Evolutionary conservation across 495 filamentous ascomycete species (phyloP), one percentile per base, ranked within the genome.

Genomic region (Neurospora sp.): DNA sequence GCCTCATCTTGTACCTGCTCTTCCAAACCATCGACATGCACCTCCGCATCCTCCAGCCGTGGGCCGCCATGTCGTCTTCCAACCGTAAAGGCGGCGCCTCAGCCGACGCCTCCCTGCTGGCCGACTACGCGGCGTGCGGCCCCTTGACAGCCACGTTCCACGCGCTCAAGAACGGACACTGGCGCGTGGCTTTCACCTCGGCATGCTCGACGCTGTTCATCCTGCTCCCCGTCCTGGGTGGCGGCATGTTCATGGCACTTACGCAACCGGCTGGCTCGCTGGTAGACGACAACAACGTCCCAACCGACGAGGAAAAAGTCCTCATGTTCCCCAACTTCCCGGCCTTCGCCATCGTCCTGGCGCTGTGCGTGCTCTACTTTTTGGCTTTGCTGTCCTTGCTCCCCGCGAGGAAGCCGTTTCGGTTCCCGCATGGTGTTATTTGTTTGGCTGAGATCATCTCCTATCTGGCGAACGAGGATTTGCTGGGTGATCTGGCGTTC

Each of bases 221-320:
- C 48, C 84, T 90, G 4, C 79, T 97, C 40, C 94, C 94, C 12
- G 85, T 94, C 71, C 85, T 97, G 20, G 89, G 87, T 0, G 93
- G 93, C 22, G 94, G 93, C 9, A 80, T 92, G 38, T 96, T 97
- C 82, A 90, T 94, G 82, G 91, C 93, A 0, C 87, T 96, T 70
- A 94, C 88, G 72, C 86, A 88, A 59, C 81, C 85, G 9, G 73
- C 80, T 3, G 48, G 48, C 9, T 14, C 48, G 48, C 48, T 59
- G 48, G 10, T 59, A 14, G 48, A 59, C 9, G 79, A 31, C 14
- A 16, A 65, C 27, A 16, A 65, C 6, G 6, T 59, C 1, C 53
- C 22, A 6, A 37, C 48, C 20, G 14, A 16, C 14, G 53, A 65
- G 53, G 53, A 65, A 8, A 78, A 83, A 9, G 86, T 93, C 65